phyloP scores from a whole-genome alignment of 106 monocot species.

The Allium cepa region DNA sequence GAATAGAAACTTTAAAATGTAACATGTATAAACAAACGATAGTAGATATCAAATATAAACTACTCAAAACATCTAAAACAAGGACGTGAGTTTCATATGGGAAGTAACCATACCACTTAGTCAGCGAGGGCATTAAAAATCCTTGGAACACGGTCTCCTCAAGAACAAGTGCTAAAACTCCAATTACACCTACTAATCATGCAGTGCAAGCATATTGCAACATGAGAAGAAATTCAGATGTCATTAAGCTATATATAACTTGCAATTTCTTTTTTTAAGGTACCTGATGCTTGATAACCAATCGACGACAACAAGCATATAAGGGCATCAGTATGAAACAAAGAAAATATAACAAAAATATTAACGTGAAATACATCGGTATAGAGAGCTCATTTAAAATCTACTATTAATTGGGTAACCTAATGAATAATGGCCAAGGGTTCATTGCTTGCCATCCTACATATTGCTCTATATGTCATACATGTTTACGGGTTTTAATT shows the following conservation, averaged over 20 bases:
- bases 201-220: constrained; percentile 23
- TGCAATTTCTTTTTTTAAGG: too few relatives aligned
- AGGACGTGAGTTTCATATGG: background rate
- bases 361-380: background rate
- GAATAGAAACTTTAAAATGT: background rate
- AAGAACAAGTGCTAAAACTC: constrained; percentile 85
- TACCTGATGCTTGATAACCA: constrained; percentile 82
- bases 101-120: constrained; percentile 60
- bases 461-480: too few relatives aligned
- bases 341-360: background rate
- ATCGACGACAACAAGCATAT: constrained; percentile 70
- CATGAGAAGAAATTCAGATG: background rate
- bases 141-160: constrained; percentile 95
- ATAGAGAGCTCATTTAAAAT: too few relatives aligned
- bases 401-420: too few relatives aligned
- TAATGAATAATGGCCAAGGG: too few relatives aligned
- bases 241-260: too few relatives aligned
- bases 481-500: too few relatives aligned
- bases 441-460: too few relatives aligned
- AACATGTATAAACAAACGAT: background rate
- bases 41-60: background rate
- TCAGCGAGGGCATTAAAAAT: constrained; percentile 79
- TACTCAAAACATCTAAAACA: background rate
- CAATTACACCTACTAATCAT: constrained; percentile 73
- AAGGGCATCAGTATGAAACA: constrained; percentile 72